phyloP scores from a whole-genome alignment of 2,329 filamentous ascomycete species.

The Paecilomyces formosus region DNA sequence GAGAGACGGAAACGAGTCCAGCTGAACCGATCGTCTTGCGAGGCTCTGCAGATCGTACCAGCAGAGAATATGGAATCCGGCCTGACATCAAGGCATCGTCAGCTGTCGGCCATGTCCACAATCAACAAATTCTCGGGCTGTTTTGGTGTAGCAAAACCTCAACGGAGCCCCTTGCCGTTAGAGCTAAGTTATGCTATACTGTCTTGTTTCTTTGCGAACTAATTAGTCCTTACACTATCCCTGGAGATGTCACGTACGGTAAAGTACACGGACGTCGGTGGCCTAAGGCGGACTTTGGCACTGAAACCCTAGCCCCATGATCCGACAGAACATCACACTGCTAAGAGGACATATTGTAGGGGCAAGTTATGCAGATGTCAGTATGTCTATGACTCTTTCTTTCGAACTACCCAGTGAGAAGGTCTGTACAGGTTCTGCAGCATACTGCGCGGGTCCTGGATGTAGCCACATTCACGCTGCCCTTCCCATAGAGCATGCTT shows the following conservation, averaged over 20 bases:
- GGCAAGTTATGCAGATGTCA: background rate
- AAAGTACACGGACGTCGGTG: background rate
- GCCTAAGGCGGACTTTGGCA: background rate
- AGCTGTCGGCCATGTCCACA: background rate
- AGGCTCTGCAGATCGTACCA: background rate
- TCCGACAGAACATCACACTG: background rate
- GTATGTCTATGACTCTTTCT: slow-evolving; percentile 29
- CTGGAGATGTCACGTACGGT: background rate
- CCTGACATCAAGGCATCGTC: background rate
- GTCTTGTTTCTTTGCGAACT: background rate
- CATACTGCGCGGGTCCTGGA: slow-evolving; percentile 80
- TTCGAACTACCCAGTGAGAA: slow-evolving; percentile 79
- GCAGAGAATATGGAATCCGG: background rate
- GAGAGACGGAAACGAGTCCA: background rate
- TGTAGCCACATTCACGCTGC: slow-evolving; percentile 61
- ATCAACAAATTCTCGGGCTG: background rate
- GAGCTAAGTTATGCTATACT: background rate
- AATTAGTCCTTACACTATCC: background rate
- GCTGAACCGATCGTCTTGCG: background rate
- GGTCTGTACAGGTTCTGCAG: slow-evolving; percentile 73
- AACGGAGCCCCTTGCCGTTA: background rate
- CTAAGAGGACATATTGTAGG: too few relatives aligned
- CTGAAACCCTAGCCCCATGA: background rate
- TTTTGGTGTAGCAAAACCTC: background rate
- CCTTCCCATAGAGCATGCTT: slow-evolving; percentile 51